Evolutionary conservation across 106 monocot species (phyloP).

Genomic region (Posidonia australis): DNA sequence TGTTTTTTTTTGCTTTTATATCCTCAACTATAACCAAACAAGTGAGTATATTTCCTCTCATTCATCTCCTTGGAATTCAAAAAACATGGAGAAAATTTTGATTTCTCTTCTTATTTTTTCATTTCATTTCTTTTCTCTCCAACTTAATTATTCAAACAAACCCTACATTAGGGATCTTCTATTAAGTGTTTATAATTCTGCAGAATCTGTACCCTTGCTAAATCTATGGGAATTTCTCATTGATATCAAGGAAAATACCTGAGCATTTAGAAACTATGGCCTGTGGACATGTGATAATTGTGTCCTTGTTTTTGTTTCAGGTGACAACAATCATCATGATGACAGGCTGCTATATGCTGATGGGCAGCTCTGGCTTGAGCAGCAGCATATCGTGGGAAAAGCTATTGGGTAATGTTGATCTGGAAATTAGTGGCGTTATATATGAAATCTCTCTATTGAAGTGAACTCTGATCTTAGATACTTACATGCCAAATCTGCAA

Average conservation of each 20-base stretch:
- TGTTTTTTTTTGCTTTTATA: too few species aligned
- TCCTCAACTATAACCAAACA: too few species aligned
- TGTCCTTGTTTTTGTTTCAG: neutral
- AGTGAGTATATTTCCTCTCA: too few species aligned
- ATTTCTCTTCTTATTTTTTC: too few species aligned
- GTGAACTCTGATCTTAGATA: neutral
- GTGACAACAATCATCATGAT: constrained; percentile 16
- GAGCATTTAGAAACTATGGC: neutral
- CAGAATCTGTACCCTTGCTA: too few species aligned
- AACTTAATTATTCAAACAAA: too few species aligned
- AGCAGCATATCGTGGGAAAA: constrained; percentile 17
- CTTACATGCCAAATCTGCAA: neutral
- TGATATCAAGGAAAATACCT: neutral
- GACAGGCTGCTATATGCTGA: constrained; percentile 12
- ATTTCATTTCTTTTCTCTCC: too few species aligned
- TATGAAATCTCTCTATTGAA: neutral
- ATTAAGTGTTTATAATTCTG: too few species aligned
- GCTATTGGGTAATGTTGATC: constrained; percentile 11
- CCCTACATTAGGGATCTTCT: too few species aligned
- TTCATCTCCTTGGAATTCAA: too few species aligned
- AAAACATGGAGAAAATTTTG: too few species aligned
- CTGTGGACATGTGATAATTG: neutral
- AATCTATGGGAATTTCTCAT: neutral
- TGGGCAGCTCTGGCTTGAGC: constrained; percentile 17
- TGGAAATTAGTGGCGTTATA: neutral